A percentile compares a stretch with the other conserved stretches of the same genome.
Conservation (phyloP, 2,329 filamentous ascomycete genomes). For the Clonostachys byssicola region DNA sequence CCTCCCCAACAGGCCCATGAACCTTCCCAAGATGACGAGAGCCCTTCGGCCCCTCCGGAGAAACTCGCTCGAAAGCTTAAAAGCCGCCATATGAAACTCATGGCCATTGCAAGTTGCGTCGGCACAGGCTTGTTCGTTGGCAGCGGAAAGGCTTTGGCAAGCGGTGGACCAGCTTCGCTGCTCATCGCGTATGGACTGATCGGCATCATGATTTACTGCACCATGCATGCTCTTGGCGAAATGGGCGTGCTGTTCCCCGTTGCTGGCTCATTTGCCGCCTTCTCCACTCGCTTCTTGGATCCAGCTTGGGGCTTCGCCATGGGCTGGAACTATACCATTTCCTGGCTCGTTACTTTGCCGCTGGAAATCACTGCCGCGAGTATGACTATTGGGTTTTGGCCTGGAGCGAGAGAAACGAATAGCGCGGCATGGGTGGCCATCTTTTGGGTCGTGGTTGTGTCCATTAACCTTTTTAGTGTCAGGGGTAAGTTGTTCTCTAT, state of each 20-base stretch:
- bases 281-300: constrained; percentile 87
- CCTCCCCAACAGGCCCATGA: constrained; percentile 21
- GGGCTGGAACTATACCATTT: constrained; percentile 91
- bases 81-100: constrained; percentile 90
- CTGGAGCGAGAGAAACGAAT: constrained; percentile 49
- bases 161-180: constrained; percentile 74
- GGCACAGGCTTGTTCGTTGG: constrained; percentile 85
- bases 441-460: constrained; percentile 71
- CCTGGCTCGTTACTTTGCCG: constrained; percentile 81
- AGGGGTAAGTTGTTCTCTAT: constrained; percentile 26
- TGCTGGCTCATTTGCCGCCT: constrained; percentile 86
- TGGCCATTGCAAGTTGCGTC: constrained; percentile 90
- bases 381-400: constrained; percentile 81
- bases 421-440: constrained; percentile 77
- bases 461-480: constrained; percentile 85
- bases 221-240: constrained; percentile 86
- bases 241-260: constrained; percentile 88
- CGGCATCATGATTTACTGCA: constrained; percentile 86
- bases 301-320: constrained; percentile 94
- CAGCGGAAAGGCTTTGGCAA: constrained; percentile 65
- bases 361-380: constrained; percentile 85
- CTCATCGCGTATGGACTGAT: constrained; percentile 76
- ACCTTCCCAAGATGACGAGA: constrained; percentile 41
- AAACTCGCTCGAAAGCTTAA: constrained; percentile 73
- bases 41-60: constrained; percentile 57